A percentile compares a stretch with the other conserved stretches of the same genome.
phyloP scores from a whole-genome alignment of 345 rosid genomes.

The Aquilaria yunnanensis region DNA sequence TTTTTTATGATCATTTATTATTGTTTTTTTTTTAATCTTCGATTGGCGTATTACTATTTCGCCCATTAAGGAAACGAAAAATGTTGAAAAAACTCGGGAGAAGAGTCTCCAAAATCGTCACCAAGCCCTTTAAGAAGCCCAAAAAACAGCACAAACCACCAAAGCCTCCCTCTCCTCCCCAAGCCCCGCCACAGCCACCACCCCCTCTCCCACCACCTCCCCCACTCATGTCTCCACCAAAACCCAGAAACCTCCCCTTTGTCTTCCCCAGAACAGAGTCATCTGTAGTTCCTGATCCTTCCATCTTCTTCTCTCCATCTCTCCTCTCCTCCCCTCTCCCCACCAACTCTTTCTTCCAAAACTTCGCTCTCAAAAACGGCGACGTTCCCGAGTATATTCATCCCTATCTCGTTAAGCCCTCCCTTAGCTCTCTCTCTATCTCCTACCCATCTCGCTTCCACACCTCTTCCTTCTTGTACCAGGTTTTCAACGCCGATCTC shows the following conservation, averaged over 20 bases:
- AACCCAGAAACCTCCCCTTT: constrained; percentile 32
- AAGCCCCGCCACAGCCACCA: not conserved
- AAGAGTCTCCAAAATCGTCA: constrained; percentile 21
- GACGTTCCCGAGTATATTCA: constrained; percentile 87
- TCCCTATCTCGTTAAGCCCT: constrained; percentile 79
- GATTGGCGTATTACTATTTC: not conserved
- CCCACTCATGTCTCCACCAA: constrained; percentile 23
- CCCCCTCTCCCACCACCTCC: constrained; percentile 6
- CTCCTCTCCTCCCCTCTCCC: constrained; percentile 85
- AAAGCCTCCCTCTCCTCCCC: constrained; percentile 4
- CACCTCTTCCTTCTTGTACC: constrained; percentile 58
- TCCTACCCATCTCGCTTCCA: constrained; percentile 64
- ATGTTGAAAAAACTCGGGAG: constrained; percentile 25
- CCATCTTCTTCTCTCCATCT: constrained; percentile 54
- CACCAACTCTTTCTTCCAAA: constrained; percentile 88
- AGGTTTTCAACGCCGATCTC: constrained; percentile 58
- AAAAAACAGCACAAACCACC: constrained; percentile 14
- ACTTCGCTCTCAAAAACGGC: constrained; percentile 77
- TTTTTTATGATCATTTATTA: not conserved
- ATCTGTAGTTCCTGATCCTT: constrained; percentile 74
- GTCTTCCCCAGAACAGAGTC: constrained; percentile 62
- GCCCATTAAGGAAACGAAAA: not conserved
- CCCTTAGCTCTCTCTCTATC: constrained; percentile 54
- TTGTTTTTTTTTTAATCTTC: not conserved
- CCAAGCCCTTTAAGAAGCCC: constrained; percentile 32